Percentiles rank a stretch among this genome's conserved stretches.
Evolutionary conservation across 148 eudicot genomes (phyloP).

Genomic region (Vaccinium macrocarpon): DNA sequence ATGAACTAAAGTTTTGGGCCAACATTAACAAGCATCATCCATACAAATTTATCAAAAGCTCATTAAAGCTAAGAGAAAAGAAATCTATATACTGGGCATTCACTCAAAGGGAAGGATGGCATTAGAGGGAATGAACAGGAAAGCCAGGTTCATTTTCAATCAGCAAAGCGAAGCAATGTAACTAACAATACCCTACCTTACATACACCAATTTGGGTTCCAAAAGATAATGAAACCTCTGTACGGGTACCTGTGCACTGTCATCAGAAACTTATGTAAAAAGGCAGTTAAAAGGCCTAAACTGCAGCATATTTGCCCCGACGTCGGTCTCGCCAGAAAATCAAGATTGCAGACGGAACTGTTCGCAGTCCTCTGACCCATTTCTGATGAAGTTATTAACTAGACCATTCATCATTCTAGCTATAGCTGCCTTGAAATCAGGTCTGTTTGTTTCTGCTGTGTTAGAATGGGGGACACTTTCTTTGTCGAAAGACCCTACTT

Average conservation of each 20-base stretch:
- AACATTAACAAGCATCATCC: background rate
- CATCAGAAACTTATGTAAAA: background rate
- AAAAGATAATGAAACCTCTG: conserved; percentile 2
- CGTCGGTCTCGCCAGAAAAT: background rate
- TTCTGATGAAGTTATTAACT: conserved; percentile 34
- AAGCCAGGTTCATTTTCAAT: background rate
- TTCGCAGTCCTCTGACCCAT: conserved; percentile 56
- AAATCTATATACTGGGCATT: background rate
- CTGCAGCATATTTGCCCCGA: background rate
- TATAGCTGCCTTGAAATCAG: conserved; percentile 25
- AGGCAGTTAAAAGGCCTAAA: conserved; percentile 12
- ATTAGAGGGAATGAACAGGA: background rate
- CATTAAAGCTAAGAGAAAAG: background rate
- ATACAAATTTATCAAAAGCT: background rate
- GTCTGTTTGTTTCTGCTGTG: background rate
- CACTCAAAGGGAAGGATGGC: background rate
- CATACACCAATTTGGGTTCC: conserved; percentile 1
- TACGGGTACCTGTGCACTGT: conserved; percentile 15
- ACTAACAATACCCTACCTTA: conserved; percentile 1
- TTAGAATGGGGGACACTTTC: background rate
- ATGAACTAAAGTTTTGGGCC: background rate
- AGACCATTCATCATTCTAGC: conserved; percentile 41
- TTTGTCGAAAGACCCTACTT: conserved; percentile 37
- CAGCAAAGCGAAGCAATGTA: conserved; percentile 4
- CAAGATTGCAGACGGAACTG: conserved; percentile 34